Evolutionary conservation across 805 yeast species (phyloP).

Genomic region (Candida manassasensis): DNA sequence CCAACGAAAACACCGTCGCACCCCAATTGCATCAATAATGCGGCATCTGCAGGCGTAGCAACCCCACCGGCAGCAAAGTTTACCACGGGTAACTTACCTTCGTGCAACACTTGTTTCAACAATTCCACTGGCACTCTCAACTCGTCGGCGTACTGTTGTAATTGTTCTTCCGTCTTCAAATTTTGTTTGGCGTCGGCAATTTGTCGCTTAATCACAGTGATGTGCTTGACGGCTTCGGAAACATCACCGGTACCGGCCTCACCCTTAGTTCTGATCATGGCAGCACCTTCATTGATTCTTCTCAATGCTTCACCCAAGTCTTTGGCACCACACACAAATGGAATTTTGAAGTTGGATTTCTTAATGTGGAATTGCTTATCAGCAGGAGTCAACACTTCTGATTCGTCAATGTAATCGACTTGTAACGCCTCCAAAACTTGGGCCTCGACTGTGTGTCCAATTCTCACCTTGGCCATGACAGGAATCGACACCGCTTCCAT

Average conservation of each 20-base stretch:
- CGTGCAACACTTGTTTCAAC: conserved; percentile 44
- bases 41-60: conserved; percentile 87
- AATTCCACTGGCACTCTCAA: conserved; percentile 57
- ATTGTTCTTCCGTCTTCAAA: conserved; percentile 39
- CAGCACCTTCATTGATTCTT: conserved; percentile 77
- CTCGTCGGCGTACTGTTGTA: conserved; percentile 49
- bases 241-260: conserved; percentile 90
- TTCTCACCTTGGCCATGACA: conserved; percentile 83
- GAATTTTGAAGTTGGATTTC: conserved; percentile 58
- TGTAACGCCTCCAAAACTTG: conserved; percentile 68
- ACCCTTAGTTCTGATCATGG: conserved; percentile 83
- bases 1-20: conserved; percentile 33
- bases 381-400: conserved; percentile 81
- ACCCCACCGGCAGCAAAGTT: conserved; percentile 88
- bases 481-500: conserved; percentile 68
- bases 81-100: conserved; percentile 66
- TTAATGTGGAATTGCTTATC: conserved; percentile 62
- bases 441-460: conserved; percentile 81
- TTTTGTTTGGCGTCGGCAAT: conserved; percentile 41
- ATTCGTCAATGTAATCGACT: conserved; percentile 78
- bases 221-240: conserved; percentile 76
- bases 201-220: conserved; percentile 54
- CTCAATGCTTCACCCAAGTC: conserved; percentile 79
- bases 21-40: conserved; percentile 55
- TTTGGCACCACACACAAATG: conserved; percentile 82